A percentile compares a stretch with the other conserved stretches of the same genome.
phyloP scores from a whole-genome alignment of 768 basidiomycete genomes.

The Crassisporium funariophilum region DNA sequence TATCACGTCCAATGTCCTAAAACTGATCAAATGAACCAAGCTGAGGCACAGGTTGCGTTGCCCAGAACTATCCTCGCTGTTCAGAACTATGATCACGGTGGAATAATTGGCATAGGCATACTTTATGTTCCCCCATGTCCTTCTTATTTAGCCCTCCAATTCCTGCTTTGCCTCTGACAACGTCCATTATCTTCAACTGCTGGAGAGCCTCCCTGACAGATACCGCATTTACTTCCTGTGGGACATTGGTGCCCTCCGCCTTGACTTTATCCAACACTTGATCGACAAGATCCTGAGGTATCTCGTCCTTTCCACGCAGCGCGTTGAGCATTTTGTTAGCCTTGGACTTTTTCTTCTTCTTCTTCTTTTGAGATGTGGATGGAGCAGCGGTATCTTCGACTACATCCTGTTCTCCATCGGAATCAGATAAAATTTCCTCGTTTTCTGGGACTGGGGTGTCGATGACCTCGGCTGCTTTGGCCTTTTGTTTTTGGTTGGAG shows the following conservation, averaged over 20 bases:
- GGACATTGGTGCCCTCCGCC: slow-evolving; percentile 50
- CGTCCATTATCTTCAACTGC: slow-evolving; percentile 83
- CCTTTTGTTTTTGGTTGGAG: slow-evolving; percentile 43
- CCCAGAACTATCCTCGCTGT: slow-evolving; percentile 76
- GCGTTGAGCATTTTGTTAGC: slow-evolving; percentile 53
- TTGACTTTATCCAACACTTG: slow-evolving; percentile 68
- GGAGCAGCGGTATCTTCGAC: slow-evolving; percentile 36
- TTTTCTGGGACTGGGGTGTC: slow-evolving; percentile 28
- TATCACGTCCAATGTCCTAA: not conserved
- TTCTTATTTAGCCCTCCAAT: slow-evolving; percentile 76
- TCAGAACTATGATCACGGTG: slow-evolving; percentile 2
- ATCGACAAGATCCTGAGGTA: slow-evolving; percentile 66
- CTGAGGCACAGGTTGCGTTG: slow-evolving; percentile 96
- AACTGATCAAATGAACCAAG: slow-evolving; percentile 45
- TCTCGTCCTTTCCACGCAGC: slow-evolving; percentile 49
- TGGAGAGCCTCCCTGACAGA: slow-evolving; percentile 71
- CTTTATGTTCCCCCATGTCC: slow-evolving; percentile 88
- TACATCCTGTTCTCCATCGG: slow-evolving; percentile 31
- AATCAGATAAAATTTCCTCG: slow-evolving; percentile 15
- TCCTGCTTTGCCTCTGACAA: slow-evolving; percentile 80
- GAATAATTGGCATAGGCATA: slow-evolving; percentile 31
- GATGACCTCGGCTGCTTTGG: slow-evolving; percentile 42
- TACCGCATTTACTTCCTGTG: slow-evolving; percentile 56
- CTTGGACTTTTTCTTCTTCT: slow-evolving; percentile 89
- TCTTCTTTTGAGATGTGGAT: slow-evolving; percentile 59